A percentile compares a stretch with the other conserved stretches of the same genome.
Conservation (phyloP, 202 grass and related monocot species). For the Setaria italica region DNA sequence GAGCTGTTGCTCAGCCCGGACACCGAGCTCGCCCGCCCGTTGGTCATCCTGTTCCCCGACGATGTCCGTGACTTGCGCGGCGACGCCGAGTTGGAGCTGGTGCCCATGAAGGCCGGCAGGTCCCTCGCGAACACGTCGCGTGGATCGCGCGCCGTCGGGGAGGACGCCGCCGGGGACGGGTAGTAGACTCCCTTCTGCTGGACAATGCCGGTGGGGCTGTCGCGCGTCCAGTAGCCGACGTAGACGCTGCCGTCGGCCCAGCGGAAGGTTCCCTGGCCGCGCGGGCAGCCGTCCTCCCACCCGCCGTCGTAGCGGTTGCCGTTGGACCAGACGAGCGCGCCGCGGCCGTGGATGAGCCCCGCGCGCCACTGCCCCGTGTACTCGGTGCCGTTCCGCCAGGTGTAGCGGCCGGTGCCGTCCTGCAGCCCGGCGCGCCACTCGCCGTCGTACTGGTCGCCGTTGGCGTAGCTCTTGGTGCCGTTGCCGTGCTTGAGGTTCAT, state of each 20-base stretch:
- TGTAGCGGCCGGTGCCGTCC: conserved; percentile 79
- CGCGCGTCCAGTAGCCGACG: conserved; percentile 74
- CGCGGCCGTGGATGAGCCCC: conserved; percentile 80
- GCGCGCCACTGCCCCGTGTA: conserved; percentile 81
- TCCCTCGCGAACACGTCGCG: conserved; percentile 74
- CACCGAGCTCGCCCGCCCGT: conserved; percentile 55
- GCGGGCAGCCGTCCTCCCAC: conserved; percentile 83
- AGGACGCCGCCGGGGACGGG: conserved; percentile 71
- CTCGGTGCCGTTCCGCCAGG: conserved; percentile 92
- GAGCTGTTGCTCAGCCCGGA: conserved; percentile 58
- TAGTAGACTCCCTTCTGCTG: conserved; percentile 96
- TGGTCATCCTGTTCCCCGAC: conserved; percentile 45
- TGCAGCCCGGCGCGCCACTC: conserved; percentile 79
- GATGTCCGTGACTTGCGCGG: conserved; percentile 60
- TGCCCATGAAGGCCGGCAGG: conserved; percentile 54
- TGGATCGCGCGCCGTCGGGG: conserved; percentile 83
- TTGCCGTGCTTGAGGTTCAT: conserved; percentile 98
- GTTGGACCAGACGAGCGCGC: conserved; percentile 78
- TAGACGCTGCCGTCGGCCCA: conserved; percentile 94
- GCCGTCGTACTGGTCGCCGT: conserved; percentile 96
- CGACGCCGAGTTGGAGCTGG: conserved; percentile 49
- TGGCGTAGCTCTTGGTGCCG: conserved; percentile 86
- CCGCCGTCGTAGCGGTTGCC: conserved; percentile 88
- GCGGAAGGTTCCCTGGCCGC: conserved; percentile 76
- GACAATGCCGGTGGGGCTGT: conserved; percentile 56